A percentile compares a stretch with the other conserved stretches of the same genome.
Conservation (phyloP, 495 filamentous ascomycete genomes). For the Penicillium pulvis region DNA sequence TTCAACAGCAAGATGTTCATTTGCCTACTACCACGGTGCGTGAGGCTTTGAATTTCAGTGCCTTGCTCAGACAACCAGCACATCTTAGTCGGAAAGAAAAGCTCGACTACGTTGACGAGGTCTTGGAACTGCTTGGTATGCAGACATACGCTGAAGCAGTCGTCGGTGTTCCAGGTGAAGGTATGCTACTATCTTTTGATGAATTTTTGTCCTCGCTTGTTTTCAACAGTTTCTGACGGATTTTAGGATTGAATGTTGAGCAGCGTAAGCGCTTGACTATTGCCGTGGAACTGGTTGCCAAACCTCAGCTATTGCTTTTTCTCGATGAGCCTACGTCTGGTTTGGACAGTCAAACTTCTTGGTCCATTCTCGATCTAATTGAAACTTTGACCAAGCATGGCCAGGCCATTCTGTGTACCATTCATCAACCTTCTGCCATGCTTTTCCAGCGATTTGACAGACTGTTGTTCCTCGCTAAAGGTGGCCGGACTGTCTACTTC, state of each 20-base stretch:
- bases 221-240: not conserved
- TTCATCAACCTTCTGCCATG: slow-evolving; percentile 91
- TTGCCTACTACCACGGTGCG: slow-evolving; percentile 83
- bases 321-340: slow-evolving; percentile 69
- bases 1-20: slow-evolving; percentile 92
- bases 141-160: slow-evolving; percentile 44
- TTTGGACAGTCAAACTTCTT: slow-evolving; percentile 48
- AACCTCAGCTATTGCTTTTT: slow-evolving; percentile 84
- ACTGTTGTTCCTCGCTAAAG: slow-evolving; percentile 75
- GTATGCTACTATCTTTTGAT: not conserved
- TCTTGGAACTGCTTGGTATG: slow-evolving; percentile 53
- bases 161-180: slow-evolving; percentile 46
- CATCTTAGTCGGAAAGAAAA: slow-evolving; percentile 43
- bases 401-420: slow-evolving; percentile 88
- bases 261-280: slow-evolving; percentile 89
- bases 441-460: slow-evolving; percentile 91
- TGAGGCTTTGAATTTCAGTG: slow-evolving; percentile 79
- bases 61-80: slow-evolving; percentile 77
- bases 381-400: slow-evolving; percentile 81
- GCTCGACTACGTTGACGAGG: slow-evolving; percentile 50
- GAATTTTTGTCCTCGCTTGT: not conserved
- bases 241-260: slow-evolving; percentile 75
- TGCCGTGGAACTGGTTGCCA: slow-evolving; percentile 86
- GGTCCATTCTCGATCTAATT: slow-evolving; percentile 76
- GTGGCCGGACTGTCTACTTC: slow-evolving; percentile 76